Conservation (phyloP, 805 yeast genomes). For the Ogataea ramenticola region DNA sequence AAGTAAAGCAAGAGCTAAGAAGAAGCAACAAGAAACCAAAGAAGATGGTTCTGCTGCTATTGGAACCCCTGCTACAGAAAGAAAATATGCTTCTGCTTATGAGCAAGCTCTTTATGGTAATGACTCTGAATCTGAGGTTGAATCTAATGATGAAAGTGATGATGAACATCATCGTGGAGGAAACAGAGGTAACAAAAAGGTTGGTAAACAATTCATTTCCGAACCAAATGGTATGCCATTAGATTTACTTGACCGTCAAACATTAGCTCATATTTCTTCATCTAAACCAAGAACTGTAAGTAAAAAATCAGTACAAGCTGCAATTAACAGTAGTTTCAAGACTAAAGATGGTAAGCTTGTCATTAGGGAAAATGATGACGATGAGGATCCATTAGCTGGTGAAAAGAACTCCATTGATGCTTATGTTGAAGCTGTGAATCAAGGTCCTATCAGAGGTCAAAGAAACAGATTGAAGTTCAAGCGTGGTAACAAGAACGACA, state of each 20-base stretch:
- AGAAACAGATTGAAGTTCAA: conserved; percentile 84
- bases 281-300: conserved; percentile 64
- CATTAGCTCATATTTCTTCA: conserved; percentile 84
- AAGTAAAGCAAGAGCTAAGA: conserved; percentile 75
- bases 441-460: conserved; percentile 93
- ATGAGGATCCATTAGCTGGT: conserved; percentile 42
- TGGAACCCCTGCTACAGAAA: conserved; percentile 9
- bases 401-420: conserved; percentile 70
- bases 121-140: conserved; percentile 49
- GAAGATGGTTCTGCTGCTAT: conserved; percentile 8
- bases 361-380: conserved; percentile 44
- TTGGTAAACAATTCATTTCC: conserved; percentile 59
- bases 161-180: conserved; percentile 14
- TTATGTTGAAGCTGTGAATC: conserved; percentile 86
- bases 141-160: conserved; percentile 25
- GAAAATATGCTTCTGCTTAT: conserved; percentile 70
- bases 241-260: conserved; percentile 78
- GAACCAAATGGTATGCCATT: conserved; percentile 72
- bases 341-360: conserved; percentile 63
- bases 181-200: conserved; percentile 13
- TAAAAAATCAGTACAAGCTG: conserved; percentile 32
- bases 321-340: conserved; percentile 30
- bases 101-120: conserved; percentile 86
- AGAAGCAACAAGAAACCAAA: conserved; percentile 44
- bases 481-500: conserved; percentile 41